A percentile compares a stretch with the other conserved stretches of the same genome.
phyloP scores from a whole-genome alignment of 2,329 filamentous ascomycete species.

The Cercospora beticola region DNA sequence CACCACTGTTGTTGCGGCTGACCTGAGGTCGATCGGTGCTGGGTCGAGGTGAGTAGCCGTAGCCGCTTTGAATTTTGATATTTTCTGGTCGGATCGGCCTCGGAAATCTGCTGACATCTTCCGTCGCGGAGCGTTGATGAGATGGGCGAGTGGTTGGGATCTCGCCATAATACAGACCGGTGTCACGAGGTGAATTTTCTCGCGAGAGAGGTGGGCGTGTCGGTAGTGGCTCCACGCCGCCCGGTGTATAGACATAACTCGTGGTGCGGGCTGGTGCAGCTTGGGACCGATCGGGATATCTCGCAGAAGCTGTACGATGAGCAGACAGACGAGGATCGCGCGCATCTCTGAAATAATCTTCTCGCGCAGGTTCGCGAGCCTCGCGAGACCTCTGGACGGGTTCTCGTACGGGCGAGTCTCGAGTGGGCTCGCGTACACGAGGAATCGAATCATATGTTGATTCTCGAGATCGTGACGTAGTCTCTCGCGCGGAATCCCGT shows the following conservation, averaged over 20 bases:
- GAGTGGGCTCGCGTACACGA: not conserved
- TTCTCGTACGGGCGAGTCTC: not conserved
- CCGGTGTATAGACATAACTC: conserved; percentile 32
- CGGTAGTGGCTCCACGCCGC: conserved; percentile 26
- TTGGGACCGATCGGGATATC: conserved; percentile 25
- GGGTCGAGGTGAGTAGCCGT: conserved; percentile 15
- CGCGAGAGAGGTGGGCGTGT: conserved; percentile 15
- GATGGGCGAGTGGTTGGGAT: conserved; percentile 23
- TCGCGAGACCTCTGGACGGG: conserved; percentile 10
- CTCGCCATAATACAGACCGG: conserved; percentile 27
- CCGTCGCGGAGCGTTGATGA: conserved; percentile 34
- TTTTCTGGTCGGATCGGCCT: conserved; percentile 40
- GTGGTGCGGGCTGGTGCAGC: conserved; percentile 29
- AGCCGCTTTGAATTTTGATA: conserved; percentile 36
- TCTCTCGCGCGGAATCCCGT: conserved; percentile 15
- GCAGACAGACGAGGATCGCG: conserved; percentile 15
- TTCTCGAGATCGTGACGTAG: not conserved
- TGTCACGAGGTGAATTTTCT: conserved; percentile 19
- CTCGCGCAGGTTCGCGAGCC: not conserved
- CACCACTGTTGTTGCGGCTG: conserved; percentile 20
- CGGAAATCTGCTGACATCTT: conserved; percentile 35
- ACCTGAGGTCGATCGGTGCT: conserved; percentile 23
- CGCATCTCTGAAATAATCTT: not conserved
- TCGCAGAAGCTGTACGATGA: conserved; percentile 27
- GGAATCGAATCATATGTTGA: conserved; percentile 7